Evolutionary conservation across 345 rosid species (phyloP).

Genomic region (Eucalyptus sp.): DNA sequence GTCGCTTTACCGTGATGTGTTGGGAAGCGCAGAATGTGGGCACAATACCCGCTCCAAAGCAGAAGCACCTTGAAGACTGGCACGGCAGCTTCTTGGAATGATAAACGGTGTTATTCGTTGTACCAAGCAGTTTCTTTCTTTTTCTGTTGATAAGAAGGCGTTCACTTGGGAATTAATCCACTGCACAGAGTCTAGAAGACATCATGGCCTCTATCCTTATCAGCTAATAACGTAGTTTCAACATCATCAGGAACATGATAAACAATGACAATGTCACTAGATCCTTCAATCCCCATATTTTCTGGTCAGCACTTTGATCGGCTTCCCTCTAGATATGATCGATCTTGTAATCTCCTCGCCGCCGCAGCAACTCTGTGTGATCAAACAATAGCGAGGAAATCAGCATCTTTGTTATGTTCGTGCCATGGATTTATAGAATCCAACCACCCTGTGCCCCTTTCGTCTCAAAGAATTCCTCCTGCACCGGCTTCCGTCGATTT

Average conservation of each 20-base stretch:
- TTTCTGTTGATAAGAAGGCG: not conserved
- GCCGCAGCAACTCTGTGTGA: fast-evolving
- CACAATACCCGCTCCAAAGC: not conserved
- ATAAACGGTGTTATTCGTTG: not conserved
- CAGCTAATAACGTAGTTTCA: not conserved
- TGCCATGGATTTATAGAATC: not conserved
- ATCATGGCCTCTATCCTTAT: not conserved
- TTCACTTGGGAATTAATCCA: too few species aligned
- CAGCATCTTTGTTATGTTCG: not conserved
- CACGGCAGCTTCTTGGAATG: not conserved
- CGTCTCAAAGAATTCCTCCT: not conserved
- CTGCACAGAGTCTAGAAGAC: not conserved
- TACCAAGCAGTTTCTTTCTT: not conserved
- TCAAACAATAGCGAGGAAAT: not conserved
- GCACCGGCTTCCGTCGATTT: not conserved
- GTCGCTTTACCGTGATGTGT: not conserved
- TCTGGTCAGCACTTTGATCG: not conserved
- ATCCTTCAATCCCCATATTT: not conserved
- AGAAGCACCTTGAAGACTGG: not conserved
- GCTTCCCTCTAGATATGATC: not conserved
- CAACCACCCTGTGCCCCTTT: not conserved
- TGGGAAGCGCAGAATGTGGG: not conserved
- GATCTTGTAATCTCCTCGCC: not conserved
- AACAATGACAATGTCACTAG: not conserved
- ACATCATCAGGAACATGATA: not conserved